Evolutionary conservation across 371 early-diverging fungal species (phyloP), one percentile per base, ranked within the genome.

Genomic region (Mucor piriformis): DNA sequence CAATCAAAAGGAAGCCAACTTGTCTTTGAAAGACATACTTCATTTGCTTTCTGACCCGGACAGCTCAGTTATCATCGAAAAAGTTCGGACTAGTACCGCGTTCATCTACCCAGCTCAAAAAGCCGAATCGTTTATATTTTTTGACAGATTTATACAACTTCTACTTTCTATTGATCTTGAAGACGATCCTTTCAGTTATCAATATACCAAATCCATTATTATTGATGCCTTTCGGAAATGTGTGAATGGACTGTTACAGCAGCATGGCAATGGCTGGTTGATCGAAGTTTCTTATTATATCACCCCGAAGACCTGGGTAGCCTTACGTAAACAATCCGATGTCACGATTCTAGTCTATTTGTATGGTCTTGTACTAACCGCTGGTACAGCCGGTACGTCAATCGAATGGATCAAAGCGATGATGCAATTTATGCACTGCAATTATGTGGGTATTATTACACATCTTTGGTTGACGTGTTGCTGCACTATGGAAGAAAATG

Each of bases 111-210:
- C 74, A 12, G 6, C 27, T 6, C 29, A 46, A 16, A 35, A 49
- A 21, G 24, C 56, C 0, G 64, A 70, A 4, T 60, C 72, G 0
- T 77, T 71, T 63, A 51, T 32, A 15, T 77, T 63, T 38, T 77
- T 77, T 64, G 69, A 77, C 44, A 54, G 61, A 2, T 74, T 67
- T 42, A 62, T 77, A 33, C 74, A 63, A 29, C 44, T 77, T 1
- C 50, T 77, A 11, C 54, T 74, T 2, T 69, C 72, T 0, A 64
- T 71, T 24, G 56, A 63, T 10, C 56, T 61, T 25, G 67, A 40
- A 20, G 65, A 69, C 33, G 67, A 73, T 15, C 61, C 59, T 3
- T 69, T 62, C 34, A 60, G 54, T 6, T 47, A 47, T 2, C 64
- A 71, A 11, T 61, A 69, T 12, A 56, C 69, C 4, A 64, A 65